Evolutionary conservation across 768 basidiomycete genomes (phyloP).

Genomic region (Obba rivulosa): DNA sequence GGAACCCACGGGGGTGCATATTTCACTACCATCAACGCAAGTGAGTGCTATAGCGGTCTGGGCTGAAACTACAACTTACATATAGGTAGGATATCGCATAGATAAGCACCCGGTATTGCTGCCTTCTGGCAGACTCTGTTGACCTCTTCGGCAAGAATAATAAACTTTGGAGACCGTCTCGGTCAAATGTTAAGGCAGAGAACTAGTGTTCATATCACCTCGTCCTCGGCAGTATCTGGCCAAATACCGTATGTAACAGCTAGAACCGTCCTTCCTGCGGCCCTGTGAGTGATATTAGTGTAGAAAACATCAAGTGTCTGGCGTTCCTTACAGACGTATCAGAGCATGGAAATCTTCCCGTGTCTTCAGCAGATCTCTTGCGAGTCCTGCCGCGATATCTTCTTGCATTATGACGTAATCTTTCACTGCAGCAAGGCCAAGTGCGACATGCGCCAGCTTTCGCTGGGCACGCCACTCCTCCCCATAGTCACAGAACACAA

Average conservation of each 20-base stretch:
- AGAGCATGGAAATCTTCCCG: conserved; percentile 6
- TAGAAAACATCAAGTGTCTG: not conserved
- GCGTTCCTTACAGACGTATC: conserved; percentile 6
- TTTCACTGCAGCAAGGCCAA: conserved; percentile 26
- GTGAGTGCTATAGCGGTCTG: not conserved
- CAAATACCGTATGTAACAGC: conserved; percentile 7
- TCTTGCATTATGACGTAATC: conserved; percentile 28
- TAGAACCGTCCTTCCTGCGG: conserved; percentile 1
- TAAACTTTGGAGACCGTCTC: conserved; percentile 27
- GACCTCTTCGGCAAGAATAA: conserved; percentile 34
- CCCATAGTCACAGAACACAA: conserved; percentile 18
- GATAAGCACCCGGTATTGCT: conserved; percentile 33
- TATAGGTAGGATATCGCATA: conserved; percentile 25
- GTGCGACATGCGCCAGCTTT: conserved; percentile 24
- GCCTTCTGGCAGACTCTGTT: conserved; percentile 27
- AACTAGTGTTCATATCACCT: not conserved
- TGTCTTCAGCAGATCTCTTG: conserved; percentile 1
- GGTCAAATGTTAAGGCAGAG: not conserved
- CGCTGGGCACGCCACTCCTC: conserved; percentile 20
- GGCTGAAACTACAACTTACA: conserved; percentile 1
- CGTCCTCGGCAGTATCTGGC: conserved; percentile 3
- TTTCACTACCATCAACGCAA: conserved; percentile 14
- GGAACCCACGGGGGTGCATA: conserved; percentile 22
- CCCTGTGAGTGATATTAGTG: not conserved
- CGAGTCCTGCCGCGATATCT: conserved; percentile 16